Base-by-base conservation (phyloP, 2,329 filamentous ascomycete genomes). In the Colletotrichum musicola region DNA sequence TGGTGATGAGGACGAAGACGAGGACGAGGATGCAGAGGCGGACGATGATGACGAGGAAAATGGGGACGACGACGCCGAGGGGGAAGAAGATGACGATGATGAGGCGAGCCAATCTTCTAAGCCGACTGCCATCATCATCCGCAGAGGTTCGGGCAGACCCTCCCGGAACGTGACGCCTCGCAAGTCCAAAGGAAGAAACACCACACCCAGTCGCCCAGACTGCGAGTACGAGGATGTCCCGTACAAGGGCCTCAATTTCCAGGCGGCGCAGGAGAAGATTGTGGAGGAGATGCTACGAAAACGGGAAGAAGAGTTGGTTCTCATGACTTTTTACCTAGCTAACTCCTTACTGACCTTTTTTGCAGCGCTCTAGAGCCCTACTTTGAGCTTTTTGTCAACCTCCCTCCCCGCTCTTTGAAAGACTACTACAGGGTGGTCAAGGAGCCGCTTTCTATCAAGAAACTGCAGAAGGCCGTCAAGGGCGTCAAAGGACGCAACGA, bases 341-440 rank as follows among this genome's bases (percentile, higher is more conserved):
- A 44, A n/a, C 49, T 57, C 61, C 46, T n/a, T 47, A 20, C 69
- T 71, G 18, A 71, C 9, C 10, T 27, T 38, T n/a, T 42, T 9
- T 7, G 5, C 22, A 93, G 90, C 53, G 87, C 92, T 57, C 89
- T 92, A 56, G 92, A 92, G 62, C 88, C 90, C 46, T 88, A 90
- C 70, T 91, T 90, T 72, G 86, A 89, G 71, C 90, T 93, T 0
- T 97, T 97, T 74, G 82, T 94, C 67, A 92, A 92, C 74, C 85
- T 97, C 30, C 94, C 94, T 0, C 87, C 92, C 30, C 89, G 93
- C 38, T 86, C 86, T 55, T 81, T 97, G 51, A 93, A 90, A 73
- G 94, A 97, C 75, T 98, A 98, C 78, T 97, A 96, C 78, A 89
- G 91, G 74, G 82, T 95, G 66, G 96, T 98, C 73, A 88, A 89